Evolutionary conservation across 768 basidiomycete genomes (phyloP).

Genomic region (Psilocybe cyanescens): DNA sequence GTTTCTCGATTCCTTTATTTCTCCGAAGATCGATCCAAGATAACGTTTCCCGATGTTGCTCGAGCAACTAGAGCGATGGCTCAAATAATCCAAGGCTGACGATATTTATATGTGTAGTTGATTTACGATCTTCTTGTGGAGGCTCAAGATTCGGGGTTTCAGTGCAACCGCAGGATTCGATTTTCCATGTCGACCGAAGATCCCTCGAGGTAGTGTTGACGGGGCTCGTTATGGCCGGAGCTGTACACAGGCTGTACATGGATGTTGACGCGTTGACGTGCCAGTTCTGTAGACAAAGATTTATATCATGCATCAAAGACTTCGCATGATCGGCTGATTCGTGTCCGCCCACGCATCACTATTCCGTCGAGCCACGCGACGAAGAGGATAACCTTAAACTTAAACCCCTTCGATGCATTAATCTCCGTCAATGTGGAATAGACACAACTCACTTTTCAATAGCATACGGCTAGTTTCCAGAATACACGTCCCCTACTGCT

Average conservation of each 20-base stretch:
- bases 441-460: too few species aligned
- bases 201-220: background rate
- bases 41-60: background rate
- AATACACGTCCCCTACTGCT: too few species aligned
- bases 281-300: background rate
- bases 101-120: background rate
- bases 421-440: too few species aligned
- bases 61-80: background rate
- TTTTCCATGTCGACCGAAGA: background rate
- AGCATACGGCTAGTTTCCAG: too few species aligned
- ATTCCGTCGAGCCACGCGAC: background rate
- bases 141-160: background rate
- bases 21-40: constrained; percentile 1
- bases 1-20: background rate
- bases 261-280: background rate
- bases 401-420: too few species aligned
- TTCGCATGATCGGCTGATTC: background rate
- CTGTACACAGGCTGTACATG: background rate
- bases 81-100: too few species aligned
- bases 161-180: background rate
- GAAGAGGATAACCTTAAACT: too few species aligned
- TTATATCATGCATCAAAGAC: background rate
- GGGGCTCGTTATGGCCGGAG: background rate
- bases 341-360: background rate
- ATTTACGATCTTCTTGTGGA: background rate